Base-by-base conservation (phyloP, 352 stramenopile genomes). In the Thalassiosira livingstoniorum region DNA sequence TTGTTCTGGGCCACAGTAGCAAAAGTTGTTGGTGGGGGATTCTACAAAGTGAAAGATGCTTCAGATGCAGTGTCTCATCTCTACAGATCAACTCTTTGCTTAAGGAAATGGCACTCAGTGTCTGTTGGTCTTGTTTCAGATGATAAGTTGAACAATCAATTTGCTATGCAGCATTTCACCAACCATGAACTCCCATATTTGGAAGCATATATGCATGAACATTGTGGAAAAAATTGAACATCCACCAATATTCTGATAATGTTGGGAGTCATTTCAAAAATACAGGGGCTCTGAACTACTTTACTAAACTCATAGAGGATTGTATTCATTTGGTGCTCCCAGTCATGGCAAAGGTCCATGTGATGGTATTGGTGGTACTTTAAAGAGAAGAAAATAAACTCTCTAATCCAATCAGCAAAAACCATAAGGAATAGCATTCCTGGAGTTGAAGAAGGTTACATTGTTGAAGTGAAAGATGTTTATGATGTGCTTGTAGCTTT, bases 221-320 rank as follows among this genome's bases (percentile, higher is more conserved):
- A 80, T n/a, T 80, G 32, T 67, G 73, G 10, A 62, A 65, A 62
- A 73, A 75, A 15, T 27, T 34, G 34, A 21, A 31, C 23, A 37
- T 80, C 0, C 39, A 73, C 31, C 23, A 29, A 37, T 11, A 80
- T 35, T 80, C 72, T 23, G 72, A 80, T 29, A 80, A 80, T 75
- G 72, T 61, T 31, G 25, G 45, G 15, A 23, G n/a, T 5, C 72
- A 80, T 34, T 80, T 80, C 62, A 80, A 80, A 29, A 80, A 37
- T 58, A 27, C 23, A 2, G 43, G 47, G 1, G 39, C 72, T 18
- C 64, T 80, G 2, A 0, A 73, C 2, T 80, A 60, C 25, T 80
- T 42, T 31, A 73, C 61, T 51, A 29, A 27, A 25, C 62, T 75
- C 18, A 32, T 42, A 21, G 60, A 69, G 4, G 73, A 75, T 32